These are phyloP conservation scores for Sesbania bispinosa DNA, from an alignment of 306 rosid species.

Conservation along the genomic window DNA sequence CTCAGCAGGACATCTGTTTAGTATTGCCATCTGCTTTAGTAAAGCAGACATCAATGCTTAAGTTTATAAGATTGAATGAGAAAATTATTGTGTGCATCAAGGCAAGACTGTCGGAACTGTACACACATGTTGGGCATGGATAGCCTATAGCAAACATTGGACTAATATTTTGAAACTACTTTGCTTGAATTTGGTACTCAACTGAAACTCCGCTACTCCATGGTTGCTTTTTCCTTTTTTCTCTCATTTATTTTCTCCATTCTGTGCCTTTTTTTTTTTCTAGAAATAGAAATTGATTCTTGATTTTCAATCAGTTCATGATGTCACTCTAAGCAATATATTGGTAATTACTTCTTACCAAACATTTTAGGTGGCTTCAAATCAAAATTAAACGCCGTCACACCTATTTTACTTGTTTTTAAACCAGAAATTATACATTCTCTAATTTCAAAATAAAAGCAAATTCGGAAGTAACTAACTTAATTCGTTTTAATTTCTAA, in stretches of 20 bases:
- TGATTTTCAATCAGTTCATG: background rate
- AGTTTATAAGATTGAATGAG: background rate
- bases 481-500: too few relatives aligned
- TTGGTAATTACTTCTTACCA: slow-evolving; percentile 1
- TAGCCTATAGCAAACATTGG: background rate
- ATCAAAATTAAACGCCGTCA: background rate
- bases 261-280: background rate
- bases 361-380: background rate
- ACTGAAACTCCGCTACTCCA: slow-evolving; percentile 1
- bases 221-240: background rate
- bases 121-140: slow-evolving; percentile 16
- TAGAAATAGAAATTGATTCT: background rate
- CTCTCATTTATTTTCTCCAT: background rate
- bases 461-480: too few relatives aligned
- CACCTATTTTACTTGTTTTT: too few relatives aligned
- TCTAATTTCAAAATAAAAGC: too few relatives aligned
- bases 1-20: slow-evolving; percentile 30
- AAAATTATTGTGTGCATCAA: slow-evolving; percentile 13
- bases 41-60: slow-evolving; percentile 24
- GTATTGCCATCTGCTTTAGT: slow-evolving; percentile 4
- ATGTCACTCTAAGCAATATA: background rate
- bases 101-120: slow-evolving; percentile 35
- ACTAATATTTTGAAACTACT: background rate
- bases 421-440: too few relatives aligned
- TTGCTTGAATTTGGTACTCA: slow-evolving; percentile 25